phyloP scores from a whole-genome alignment of 2,329 filamentous ascomycete genomes.

The Penicillium sp. region DNA sequence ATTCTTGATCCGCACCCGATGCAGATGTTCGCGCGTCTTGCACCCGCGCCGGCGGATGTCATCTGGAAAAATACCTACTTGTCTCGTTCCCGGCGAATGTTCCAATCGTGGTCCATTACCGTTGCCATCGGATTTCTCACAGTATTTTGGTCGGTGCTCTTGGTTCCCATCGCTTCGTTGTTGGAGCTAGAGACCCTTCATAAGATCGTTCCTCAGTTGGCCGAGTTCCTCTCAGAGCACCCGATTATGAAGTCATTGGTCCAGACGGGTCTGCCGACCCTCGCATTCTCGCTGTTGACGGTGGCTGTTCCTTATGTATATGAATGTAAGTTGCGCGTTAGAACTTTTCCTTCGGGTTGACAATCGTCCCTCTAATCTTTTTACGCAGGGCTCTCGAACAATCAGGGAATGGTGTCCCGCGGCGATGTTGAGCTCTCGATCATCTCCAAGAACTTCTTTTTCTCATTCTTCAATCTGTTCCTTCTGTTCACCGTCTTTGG shows the following conservation, averaged over 20 bases:
- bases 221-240: slow-evolving; percentile 63
- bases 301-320: slow-evolving; percentile 90
- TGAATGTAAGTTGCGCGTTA: slow-evolving; percentile 58
- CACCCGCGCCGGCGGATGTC: slow-evolving; percentile 86
- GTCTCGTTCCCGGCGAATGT: slow-evolving; percentile 66
- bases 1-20: slow-evolving; percentile 87
- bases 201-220: slow-evolving; percentile 67
- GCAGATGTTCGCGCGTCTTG: slow-evolving; percentile 76
- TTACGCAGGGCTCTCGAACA: slow-evolving; percentile 66
- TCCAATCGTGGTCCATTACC: slow-evolving; percentile 80
- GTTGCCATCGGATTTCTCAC: slow-evolving; percentile 77
- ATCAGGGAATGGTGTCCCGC: slow-evolving; percentile 91
- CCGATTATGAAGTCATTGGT: slow-evolving; percentile 70
- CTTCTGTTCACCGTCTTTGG: slow-evolving; percentile 87
- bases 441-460: slow-evolving; percentile 99
- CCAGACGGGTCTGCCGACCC: slow-evolving; percentile 80
- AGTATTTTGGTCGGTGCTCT: slow-evolving; percentile 80
- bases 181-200: slow-evolving; percentile 77
- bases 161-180: slow-evolving; percentile 73
- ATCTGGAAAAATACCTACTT: slow-evolving; percentile 93
- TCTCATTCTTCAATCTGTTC: slow-evolving; percentile 98
- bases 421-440: slow-evolving; percentile 91
- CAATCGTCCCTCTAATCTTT: slow-evolving; percentile 10
- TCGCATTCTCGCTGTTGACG: slow-evolving; percentile 81
- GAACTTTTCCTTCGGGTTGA: not conserved